Conservation (phyloP, 1,284 basidiomycete species). For the Pholiota adiposa region DNA sequence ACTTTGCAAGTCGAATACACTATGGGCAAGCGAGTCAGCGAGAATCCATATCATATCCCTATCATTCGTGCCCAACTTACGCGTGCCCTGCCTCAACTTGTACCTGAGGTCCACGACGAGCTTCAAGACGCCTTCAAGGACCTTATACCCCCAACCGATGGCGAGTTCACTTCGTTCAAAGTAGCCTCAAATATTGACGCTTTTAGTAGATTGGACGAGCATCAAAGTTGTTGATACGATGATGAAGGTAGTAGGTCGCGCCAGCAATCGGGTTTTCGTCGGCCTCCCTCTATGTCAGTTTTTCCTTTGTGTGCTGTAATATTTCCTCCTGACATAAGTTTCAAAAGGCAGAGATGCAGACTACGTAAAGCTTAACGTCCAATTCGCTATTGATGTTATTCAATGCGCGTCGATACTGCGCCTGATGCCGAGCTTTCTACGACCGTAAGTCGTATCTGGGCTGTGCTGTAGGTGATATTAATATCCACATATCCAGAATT, state of each 20-base stretch:
- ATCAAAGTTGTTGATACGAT: constrained; percentile 13
- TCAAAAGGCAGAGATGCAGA: constrained; percentile 17
- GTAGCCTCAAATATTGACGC: background rate
- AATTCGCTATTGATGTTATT: constrained; percentile 10
- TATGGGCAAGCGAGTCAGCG: constrained; percentile 9
- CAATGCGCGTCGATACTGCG: constrained; percentile 6
- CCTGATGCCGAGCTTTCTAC: constrained; percentile 11
- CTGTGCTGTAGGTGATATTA: too few relatives aligned
- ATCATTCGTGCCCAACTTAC: constrained; percentile 18
- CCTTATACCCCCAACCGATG: constrained; percentile 12
- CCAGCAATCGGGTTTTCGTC: constrained; percentile 27
- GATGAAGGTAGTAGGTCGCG: constrained; percentile 16
- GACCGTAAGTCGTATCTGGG: constrained; percentile 14
- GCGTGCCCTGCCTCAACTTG: constrained; percentile 8
- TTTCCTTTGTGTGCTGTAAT: background rate
- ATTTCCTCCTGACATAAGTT: background rate
- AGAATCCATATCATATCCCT: constrained; percentile 18
- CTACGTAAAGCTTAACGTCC: constrained; percentile 18
- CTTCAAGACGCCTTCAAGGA: constrained; percentile 14
- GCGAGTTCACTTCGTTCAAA: background rate
- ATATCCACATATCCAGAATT: constrained; percentile 7
- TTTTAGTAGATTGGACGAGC: constrained; percentile 12
- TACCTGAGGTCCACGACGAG: constrained; percentile 19
- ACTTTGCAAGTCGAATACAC: constrained; percentile 16
- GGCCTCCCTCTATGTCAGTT: constrained; percentile 26